A percentile compares a stretch with the other conserved stretches of the same genome.
phyloP scores from a whole-genome alignment of 108 stramenopile species.

The Cyclotella cryptica region DNA sequence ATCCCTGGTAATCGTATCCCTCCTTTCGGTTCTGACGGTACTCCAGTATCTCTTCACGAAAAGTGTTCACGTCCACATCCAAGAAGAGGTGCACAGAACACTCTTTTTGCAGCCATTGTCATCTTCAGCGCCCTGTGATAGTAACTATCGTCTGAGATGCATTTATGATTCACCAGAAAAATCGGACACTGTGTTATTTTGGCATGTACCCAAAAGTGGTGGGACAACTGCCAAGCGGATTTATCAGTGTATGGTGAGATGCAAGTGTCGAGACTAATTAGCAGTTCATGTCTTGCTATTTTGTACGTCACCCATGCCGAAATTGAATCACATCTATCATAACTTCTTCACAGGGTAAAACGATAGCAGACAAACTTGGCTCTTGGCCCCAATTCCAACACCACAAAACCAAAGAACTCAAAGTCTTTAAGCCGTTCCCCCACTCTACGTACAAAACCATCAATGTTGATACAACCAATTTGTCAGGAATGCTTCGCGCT shows the following conservation, averaged over 20 bases:
- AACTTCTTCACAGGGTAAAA: constrained; percentile 16
- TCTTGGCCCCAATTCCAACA: constrained; percentile 27
- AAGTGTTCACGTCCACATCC: neutral
- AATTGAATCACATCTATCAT: neutral
- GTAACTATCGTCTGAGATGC: neutral
- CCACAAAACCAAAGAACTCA: constrained; percentile 30
- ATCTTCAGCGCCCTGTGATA: neutral
- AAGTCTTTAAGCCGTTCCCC: constrained; percentile 18
- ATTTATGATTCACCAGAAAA: neutral
- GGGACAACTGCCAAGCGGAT: constrained; percentile 53
- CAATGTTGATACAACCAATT: constrained; percentile 49
- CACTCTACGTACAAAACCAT: constrained; percentile 22
- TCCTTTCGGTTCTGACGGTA: neutral
- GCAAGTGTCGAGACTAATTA: constrained; percentile 1
- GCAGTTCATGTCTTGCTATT: neutral
- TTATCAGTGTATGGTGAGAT: constrained; percentile 17
- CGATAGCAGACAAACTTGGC: constrained; percentile 28
- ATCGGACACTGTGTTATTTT: constrained; percentile 30
- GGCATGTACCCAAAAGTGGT: constrained; percentile 57
- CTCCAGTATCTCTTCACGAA: neutral
- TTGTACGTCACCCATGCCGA: too few species aligned
- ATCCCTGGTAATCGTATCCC: neutral
- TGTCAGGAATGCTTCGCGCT: constrained; percentile 28
- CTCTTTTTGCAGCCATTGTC: neutral
- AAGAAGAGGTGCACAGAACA: neutral